These are phyloP conservation scores for Aspergillus jensenii DNA, from an alignment of 2,329 filamentous ascomycete genomes.

Conservation along the genomic window DNA sequence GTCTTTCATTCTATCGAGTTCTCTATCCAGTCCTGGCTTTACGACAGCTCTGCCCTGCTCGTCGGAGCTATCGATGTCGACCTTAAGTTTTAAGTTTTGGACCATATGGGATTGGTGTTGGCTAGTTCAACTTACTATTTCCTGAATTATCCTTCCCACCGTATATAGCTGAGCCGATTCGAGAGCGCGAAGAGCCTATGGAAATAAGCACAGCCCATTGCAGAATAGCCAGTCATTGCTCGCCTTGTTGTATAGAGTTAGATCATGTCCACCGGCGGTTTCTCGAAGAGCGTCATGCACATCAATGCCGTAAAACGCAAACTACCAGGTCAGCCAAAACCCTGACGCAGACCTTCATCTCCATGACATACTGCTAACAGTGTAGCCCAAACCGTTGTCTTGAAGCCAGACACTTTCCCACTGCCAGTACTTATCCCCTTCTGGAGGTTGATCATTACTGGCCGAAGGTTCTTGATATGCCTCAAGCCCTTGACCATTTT, in stretches of 20 bases:
- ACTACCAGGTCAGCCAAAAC: conserved; percentile 43
- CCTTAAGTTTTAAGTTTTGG: conserved; percentile 34
- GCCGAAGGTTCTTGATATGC: conserved; percentile 73
- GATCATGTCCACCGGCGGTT: conserved; percentile 52
- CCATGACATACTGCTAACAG: conserved; percentile 52
- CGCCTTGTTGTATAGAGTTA: conserved; percentile 58
- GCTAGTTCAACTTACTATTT: conserved; percentile 50
- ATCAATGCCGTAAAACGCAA: conserved; percentile 69
- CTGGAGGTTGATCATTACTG: conserved; percentile 66
- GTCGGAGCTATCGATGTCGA: conserved; percentile 78
- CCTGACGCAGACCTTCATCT: neutral
- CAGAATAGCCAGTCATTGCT: conserved; percentile 1
- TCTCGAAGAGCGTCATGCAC: conserved; percentile 65
- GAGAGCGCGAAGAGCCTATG: conserved; percentile 60
- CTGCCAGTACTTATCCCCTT: conserved; percentile 68
- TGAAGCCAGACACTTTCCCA: conserved; percentile 56
- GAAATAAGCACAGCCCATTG: neutral
- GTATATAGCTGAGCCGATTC: conserved; percentile 59
- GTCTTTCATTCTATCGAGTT: conserved; percentile 75
- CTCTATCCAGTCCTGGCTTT: conserved; percentile 66
- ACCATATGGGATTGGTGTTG: neutral
- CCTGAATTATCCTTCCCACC: conserved; percentile 69
- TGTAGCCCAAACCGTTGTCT: conserved; percentile 70
- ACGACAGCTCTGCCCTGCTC: conserved; percentile 72
- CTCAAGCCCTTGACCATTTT: conserved; percentile 63